A percentile compares a stretch with the other conserved stretches of the same genome.
Conservation (phyloP, 345 rosid species). For the Punica granatum region DNA sequence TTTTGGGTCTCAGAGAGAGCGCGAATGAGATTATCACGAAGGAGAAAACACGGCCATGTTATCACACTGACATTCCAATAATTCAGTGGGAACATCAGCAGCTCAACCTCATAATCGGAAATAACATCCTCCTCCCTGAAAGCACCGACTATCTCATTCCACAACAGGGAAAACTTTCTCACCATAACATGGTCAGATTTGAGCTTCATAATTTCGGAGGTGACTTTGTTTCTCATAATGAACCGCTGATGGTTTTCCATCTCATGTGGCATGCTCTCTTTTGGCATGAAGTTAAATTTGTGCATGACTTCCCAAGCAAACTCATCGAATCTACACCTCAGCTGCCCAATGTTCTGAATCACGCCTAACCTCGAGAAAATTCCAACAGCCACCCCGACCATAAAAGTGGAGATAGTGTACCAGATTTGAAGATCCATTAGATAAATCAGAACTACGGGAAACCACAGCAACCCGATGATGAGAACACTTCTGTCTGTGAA, state of each 20-base stretch:
- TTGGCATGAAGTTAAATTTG: slow-evolving; percentile 85
- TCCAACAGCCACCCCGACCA: slow-evolving; percentile 75
- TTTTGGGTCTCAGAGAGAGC: slow-evolving; percentile 82
- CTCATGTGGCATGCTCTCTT: slow-evolving; percentile 24
- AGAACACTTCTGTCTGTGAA: slow-evolving; percentile 44
- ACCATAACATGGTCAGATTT: slow-evolving; percentile 80
- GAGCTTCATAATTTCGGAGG: slow-evolving; percentile 33
- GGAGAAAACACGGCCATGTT: slow-evolving; percentile 88
- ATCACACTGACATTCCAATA: slow-evolving; percentile 70
- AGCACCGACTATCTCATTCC: slow-evolving; percentile 77
- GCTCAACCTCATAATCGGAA: slow-evolving; percentile 74
- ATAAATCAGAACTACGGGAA: slow-evolving; percentile 70
- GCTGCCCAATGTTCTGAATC: slow-evolving; percentile 71
- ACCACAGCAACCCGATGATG: slow-evolving; percentile 65
- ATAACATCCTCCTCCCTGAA: slow-evolving; percentile 92
- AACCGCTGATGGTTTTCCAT: neutral
- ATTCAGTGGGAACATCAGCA: slow-evolving; percentile 57
- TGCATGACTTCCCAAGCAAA: slow-evolving; percentile 81
- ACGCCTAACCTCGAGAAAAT: slow-evolving; percentile 77
- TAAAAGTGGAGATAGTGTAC: slow-evolving; percentile 58
- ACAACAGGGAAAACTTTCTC: slow-evolving; percentile 70
- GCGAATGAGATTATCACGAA: slow-evolving; percentile 77
- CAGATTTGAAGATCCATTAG: slow-evolving; percentile 92
- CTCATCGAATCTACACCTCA: slow-evolving; percentile 75
- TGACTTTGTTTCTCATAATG: slow-evolving; percentile 7